phyloP scores from a whole-genome alignment of 768 basidiomycete species.

The Mycena latifolia region DNA sequence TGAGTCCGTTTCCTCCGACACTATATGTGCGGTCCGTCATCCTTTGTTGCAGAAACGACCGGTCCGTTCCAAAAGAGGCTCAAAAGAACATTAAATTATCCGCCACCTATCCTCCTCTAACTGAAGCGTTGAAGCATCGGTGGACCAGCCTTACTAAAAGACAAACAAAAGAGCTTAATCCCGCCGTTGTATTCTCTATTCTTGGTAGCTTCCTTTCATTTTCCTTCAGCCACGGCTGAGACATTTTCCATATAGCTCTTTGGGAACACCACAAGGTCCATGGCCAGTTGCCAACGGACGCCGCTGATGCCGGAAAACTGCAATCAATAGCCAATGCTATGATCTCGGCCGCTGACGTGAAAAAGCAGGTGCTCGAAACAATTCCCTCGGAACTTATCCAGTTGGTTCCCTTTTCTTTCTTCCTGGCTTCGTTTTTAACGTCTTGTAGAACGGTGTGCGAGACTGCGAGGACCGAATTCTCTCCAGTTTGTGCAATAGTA shows the following conservation, averaged over 20 bases:
- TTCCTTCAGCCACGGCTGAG: conserved; percentile 1
- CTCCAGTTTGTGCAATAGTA: conserved; percentile 93
- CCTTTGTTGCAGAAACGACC: conserved; percentile 60
- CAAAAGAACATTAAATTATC: conserved; percentile 71
- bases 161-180: conserved; percentile 89
- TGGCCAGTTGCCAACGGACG: conserved; percentile 67
- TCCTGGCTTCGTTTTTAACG: conserved; percentile 22
- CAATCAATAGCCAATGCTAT: conserved; percentile 73
- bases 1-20: conserved; percentile 56
- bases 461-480: conserved; percentile 87
- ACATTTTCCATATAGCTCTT: conserved; percentile 62
- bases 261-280: conserved; percentile 85
- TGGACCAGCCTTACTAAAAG: conserved; percentile 80
- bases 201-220: conserved; percentile 62
- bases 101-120: conserved; percentile 74
- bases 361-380: conserved; percentile 70
- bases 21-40: conserved; percentile 26
- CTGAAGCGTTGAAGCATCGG: conserved; percentile 71
- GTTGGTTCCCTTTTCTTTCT: conserved; percentile 56
- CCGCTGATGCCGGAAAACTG: conserved; percentile 65
- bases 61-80: conserved; percentile 68
- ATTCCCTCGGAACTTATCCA: conserved; percentile 72
- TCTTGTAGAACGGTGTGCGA: conserved; percentile 70
- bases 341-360: conserved; percentile 73
- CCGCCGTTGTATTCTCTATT: conserved; percentile 76